Conservation (phyloP, 352 stramenopile species). For the Globisporangium nunn region DNA sequence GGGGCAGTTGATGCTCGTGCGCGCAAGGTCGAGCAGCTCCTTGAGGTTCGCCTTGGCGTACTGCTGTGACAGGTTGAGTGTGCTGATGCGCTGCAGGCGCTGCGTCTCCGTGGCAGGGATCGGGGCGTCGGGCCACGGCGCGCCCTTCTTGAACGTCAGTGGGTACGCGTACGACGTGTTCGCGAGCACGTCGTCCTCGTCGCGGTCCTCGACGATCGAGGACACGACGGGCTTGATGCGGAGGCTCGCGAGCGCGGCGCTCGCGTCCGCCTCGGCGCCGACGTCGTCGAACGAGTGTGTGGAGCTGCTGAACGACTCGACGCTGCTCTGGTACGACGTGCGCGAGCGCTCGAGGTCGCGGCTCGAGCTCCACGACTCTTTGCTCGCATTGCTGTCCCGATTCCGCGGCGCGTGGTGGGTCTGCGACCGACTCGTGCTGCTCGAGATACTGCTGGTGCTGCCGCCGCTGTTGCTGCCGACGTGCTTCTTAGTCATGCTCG, state of each 20-base stretch:
- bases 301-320: conserved; percentile 19
- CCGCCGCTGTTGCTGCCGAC: conserved; percentile 7
- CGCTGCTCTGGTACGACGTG: conserved; percentile 15
- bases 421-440: conserved; percentile 10
- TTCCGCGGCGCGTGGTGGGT: background rate
- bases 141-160: conserved; percentile 65
- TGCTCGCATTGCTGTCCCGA: conserved; percentile 3
- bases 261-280: conserved; percentile 7
- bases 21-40: conserved; percentile 65
- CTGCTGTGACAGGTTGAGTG: conserved; percentile 69
- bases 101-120: conserved; percentile 42
- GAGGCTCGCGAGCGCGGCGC: conserved; percentile 13
- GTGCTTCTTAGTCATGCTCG: conserved; percentile 30
- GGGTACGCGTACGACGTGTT: conserved; percentile 62
- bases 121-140: conserved; percentile 69
- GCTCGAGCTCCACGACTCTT: conserved; percentile 24
- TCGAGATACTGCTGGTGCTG: conserved; percentile 9
- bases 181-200: conserved; percentile 49
- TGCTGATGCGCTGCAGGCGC: conserved; percentile 50
- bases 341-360: conserved; percentile 16
- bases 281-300: conserved; percentile 11
- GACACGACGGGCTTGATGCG: conserved; percentile 4
- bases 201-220: conserved; percentile 16
- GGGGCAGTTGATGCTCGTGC: conserved; percentile 58
- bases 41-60: conserved; percentile 70